A percentile compares a stretch with the other conserved stretches of the same genome.
phyloP scores from a whole-genome alignment of 2,329 filamentous ascomycete genomes.

The Ophiostoma sp. region DNA sequence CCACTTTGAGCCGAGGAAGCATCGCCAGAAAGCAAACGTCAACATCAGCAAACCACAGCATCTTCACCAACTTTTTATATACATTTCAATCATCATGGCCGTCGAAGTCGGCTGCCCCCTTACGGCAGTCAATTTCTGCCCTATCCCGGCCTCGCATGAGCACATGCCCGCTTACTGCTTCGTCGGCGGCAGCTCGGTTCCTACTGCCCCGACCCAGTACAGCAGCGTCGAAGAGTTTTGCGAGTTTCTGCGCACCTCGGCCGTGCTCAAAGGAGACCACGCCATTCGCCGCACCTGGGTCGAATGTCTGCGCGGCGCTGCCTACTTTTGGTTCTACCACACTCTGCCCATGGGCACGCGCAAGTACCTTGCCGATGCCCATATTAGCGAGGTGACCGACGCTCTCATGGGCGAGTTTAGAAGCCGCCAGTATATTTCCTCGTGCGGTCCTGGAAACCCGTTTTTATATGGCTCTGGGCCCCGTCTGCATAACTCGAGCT shows the following conservation, averaged over 20 bases:
- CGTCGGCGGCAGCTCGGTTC: background rate
- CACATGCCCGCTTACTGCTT: background rate
- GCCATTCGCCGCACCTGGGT: slow-evolving; percentile 8
- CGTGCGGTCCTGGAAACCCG: background rate
- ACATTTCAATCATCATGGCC: background rate
- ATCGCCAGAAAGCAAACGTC: background rate
- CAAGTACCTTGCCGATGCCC: slow-evolving; percentile 8
- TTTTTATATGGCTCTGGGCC: background rate
- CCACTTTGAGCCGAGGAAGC: background rate
- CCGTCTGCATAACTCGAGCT: background rate
- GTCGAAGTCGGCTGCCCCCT: background rate
- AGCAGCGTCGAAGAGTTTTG: slow-evolving; percentile 32
- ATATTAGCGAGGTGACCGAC: background rate
- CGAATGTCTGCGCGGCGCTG: slow-evolving; percentile 4
- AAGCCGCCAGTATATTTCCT: slow-evolving; percentile 38
- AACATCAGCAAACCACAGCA: background rate
- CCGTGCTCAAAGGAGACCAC: slow-evolving; percentile 48
- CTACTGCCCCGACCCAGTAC: slow-evolving; percentile 28
- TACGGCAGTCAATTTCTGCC: background rate
- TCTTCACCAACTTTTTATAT: background rate
- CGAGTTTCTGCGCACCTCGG: slow-evolving; percentile 43
- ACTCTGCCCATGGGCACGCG: slow-evolving; percentile 4
- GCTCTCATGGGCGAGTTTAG: slow-evolving; percentile 45
- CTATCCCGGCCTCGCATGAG: background rate
- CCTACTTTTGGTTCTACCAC: slow-evolving; percentile 11